Evolutionary conservation across 75 land plant genomes (phyloP), one percentile per base, ranked within the genome.

Genomic region (Adiantum capillusveneris): DNA sequence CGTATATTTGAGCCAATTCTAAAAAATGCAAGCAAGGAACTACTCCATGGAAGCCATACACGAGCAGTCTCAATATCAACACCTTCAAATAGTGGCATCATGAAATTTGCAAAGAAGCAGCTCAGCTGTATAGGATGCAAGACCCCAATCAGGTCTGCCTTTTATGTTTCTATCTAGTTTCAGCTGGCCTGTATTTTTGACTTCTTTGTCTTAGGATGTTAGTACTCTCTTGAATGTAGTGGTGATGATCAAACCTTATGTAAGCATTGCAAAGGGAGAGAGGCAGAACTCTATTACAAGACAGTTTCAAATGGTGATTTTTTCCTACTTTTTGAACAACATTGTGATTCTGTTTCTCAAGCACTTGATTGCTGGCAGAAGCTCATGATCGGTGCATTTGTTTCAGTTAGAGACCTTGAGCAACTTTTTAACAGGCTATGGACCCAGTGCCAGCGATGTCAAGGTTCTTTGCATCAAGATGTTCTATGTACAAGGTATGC

Each of bases 361-460:
- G 9, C 6, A 52, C 57, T 21, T 56, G n/a, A n/a, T n/a, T n/a
- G n/a, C n/a, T 34, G 37, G 7, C 37, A 57, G 42, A 39, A 11
- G 39, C 1, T n/a, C 24, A 25, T 31, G 29, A 34, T 11, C 27
- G 1, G 41, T 16, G 54, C 25, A 5, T 25, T 64, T 42, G 31
- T 26, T 53, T 27, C 72, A 94, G 98, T 94, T 30, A 68, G 85
- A 43, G 96, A 89, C 28, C 69, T 89, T 45, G 96, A 94, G 76
- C 72, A 50, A 48, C 84, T 89, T 45, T 94, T 94, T 70, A 91
- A 91, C 34, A 89, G 81, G 67, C 70, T 94, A 21, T 94, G 98
- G 98, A 94, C 98, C 51, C 96, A 94, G 62, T 94, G 98, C 72
- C 98, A 94, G 69, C 87, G 93, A 45, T 94, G 98, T 68, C 98